Evolutionary conservation across 1,284 basidiomycete species (phyloP).

Genomic region (Tilletia horrida): DNA sequence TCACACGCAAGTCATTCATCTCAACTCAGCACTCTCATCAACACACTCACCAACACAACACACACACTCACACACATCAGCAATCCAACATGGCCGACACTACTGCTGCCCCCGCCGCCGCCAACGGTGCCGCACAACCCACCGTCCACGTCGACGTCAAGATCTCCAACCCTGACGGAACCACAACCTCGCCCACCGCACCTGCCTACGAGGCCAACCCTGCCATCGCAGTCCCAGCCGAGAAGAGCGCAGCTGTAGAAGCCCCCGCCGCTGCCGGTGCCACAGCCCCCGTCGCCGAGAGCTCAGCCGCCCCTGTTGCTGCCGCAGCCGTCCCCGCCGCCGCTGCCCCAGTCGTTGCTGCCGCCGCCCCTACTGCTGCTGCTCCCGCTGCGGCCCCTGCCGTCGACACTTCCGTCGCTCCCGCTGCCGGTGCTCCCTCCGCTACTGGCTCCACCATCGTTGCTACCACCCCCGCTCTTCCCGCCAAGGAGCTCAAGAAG

Average conservation of each 20-base stretch:
- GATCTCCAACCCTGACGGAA: constrained; percentile 6
- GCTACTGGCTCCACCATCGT: constrained; percentile 10
- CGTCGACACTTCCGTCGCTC: constrained; percentile 8
- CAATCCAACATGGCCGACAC: constrained; percentile 7
- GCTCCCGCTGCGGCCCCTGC: not conserved
- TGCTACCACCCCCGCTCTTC: constrained; percentile 22
- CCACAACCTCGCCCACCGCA: not conserved
- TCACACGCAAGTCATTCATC: not conserved
- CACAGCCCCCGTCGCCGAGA: not conserved
- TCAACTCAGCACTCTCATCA: not conserved
- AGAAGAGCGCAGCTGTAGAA: constrained; percentile 7
- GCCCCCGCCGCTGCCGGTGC: not conserved
- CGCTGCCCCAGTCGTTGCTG: not conserved
- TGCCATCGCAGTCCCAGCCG: constrained; percentile 1
- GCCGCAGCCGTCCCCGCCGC: not conserved
- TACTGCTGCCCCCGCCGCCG: not conserved
- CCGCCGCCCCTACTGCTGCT: not conserved
- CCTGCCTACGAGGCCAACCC: constrained; percentile 14
- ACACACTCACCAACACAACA: not conserved
- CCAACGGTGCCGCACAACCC: constrained; percentile 10
- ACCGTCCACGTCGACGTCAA: constrained; percentile 17
- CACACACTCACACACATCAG: not conserved
- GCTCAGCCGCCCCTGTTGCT: not conserved
- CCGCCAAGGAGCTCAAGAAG: constrained; percentile 44
- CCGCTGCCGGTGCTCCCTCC: constrained; percentile 10